These are phyloP conservation scores for Stereocaulon alpinum DNA, from an alignment of 495 filamentous ascomycete genomes.

Conservation along the genomic window DNA sequence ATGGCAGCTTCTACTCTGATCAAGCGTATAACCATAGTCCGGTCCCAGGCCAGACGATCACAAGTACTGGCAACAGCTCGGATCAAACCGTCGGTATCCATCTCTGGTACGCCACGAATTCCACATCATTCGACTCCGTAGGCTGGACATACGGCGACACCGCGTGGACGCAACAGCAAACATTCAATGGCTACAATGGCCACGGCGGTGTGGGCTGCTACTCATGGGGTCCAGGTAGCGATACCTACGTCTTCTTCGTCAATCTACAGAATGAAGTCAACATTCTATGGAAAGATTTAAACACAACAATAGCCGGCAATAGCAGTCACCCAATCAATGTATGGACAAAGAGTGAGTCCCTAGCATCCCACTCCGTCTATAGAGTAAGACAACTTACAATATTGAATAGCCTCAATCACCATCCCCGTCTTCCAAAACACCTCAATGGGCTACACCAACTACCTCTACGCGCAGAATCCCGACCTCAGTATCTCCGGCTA, in stretches of 20 bases:
- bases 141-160: slow-evolving; percentile 25
- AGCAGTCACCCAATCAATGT: slow-evolving; percentile 15
- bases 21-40: slow-evolving; percentile 16
- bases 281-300: slow-evolving; percentile 22
- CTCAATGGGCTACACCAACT: slow-evolving; percentile 22
- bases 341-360: slow-evolving; percentile 17
- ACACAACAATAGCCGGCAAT: slow-evolving; percentile 10
- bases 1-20: slow-evolving; percentile 30
- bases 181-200: slow-evolving; percentile 22
- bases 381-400: not conserved
- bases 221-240: slow-evolving; percentile 21
- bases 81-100: slow-evolving; percentile 24
- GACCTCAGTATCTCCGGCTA: slow-evolving; percentile 18
- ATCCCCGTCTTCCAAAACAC: slow-evolving; percentile 20
- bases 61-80: slow-evolving; percentile 15
- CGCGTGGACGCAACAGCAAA: slow-evolving; percentile 21
- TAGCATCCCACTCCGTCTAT: not conserved
- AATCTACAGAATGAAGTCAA: slow-evolving; percentile 17
- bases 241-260: slow-evolving; percentile 19
- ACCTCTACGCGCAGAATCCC: slow-evolving; percentile 19
- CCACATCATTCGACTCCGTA: slow-evolving; percentile 26
- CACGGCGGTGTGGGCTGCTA: slow-evolving; percentile 30
- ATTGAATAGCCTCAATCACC: slow-evolving; percentile 7
- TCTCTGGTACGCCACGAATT: slow-evolving; percentile 27
- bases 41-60: slow-evolving; percentile 12